Percentiles rank a stretch among this genome's conserved stretches.
These are phyloP conservation scores for Fusarium hostae DNA, from an alignment of 2,329 filamentous ascomycete genomes.

Conservation along the genomic window DNA sequence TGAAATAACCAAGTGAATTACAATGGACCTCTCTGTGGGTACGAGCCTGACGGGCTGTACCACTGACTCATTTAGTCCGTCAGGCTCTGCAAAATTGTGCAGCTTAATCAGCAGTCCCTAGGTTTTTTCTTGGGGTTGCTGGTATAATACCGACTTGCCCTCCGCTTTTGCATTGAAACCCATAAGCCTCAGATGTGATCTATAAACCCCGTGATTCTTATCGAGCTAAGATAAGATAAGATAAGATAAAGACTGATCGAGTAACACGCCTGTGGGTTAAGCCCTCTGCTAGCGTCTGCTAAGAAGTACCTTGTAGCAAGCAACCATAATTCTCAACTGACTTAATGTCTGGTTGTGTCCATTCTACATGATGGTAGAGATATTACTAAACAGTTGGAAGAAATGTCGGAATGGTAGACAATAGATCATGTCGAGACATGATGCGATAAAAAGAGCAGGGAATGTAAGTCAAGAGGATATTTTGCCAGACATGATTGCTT, in stretches of 20 bases:
- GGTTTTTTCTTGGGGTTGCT: background rate
- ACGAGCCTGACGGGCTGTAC: background rate
- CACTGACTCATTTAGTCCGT: no score
- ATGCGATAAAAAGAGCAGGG: fast-evolving
- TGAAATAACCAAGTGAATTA: background rate
- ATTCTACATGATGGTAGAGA: background rate
- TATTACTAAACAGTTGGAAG: fast-evolving
- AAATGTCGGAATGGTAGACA: fast-evolving
- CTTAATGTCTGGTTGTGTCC: background rate
- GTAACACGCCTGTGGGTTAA: background rate
- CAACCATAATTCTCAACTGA: no score
- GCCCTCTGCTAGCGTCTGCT: background rate
- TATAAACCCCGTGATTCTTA: background rate
- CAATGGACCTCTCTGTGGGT: background rate
- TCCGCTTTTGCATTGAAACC: fast-evolving
- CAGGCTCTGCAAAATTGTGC: no score
- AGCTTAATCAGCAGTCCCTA: background rate
- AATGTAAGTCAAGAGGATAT: fast-evolving
- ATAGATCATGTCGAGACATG: no score
- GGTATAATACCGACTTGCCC: fast-evolving
- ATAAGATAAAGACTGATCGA: no score
- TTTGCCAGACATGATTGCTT: no score
- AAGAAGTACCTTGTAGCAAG: background rate
- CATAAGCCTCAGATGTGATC: no score
- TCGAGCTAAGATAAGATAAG: background rate